Conservation (phyloP, 2,329 filamentous ascomycete species). For the Moelleriella libera region DNA sequence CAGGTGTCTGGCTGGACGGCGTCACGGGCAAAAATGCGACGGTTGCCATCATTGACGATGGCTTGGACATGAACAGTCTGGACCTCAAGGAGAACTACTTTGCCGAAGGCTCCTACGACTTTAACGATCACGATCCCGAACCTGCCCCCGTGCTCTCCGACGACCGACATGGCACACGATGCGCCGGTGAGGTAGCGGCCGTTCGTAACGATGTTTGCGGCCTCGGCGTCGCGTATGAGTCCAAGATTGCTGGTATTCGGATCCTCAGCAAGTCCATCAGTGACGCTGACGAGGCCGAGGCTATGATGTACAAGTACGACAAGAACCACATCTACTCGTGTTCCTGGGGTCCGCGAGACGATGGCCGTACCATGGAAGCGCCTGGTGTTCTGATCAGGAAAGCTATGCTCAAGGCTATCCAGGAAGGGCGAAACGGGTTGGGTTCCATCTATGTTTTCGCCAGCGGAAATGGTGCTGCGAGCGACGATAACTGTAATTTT, state of each 20-base stretch:
- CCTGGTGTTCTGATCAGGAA: slow-evolving; percentile 77
- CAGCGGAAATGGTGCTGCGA: slow-evolving; percentile 74
- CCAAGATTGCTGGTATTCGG: slow-evolving; percentile 78
- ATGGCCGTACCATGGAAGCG: slow-evolving; percentile 86
- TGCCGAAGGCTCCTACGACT: slow-evolving; percentile 84
- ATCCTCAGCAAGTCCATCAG: slow-evolving; percentile 85
- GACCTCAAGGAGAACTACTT: slow-evolving; percentile 93
- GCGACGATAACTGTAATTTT: slow-evolving; percentile 96
- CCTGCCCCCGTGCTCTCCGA: slow-evolving; percentile 73
- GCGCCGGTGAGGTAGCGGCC: slow-evolving; percentile 85
- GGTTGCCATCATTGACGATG: slow-evolving; percentile 91
- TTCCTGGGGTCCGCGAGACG: slow-evolving; percentile 94
- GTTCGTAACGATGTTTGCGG: slow-evolving; percentile 89
- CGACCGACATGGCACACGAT: slow-evolving; percentile 84
- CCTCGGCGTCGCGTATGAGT: slow-evolving; percentile 88
- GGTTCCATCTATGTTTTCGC: slow-evolving; percentile 96
- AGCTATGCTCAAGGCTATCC: slow-evolving; percentile 84
- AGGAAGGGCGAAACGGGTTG: slow-evolving; percentile 68
- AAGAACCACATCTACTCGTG: slow-evolving; percentile 96
- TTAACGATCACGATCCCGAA: slow-evolving; percentile 71
- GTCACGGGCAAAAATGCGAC: slow-evolving; percentile 82
- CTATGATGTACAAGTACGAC: slow-evolving; percentile 85
- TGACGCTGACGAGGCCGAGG: slow-evolving; percentile 81
- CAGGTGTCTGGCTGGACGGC: slow-evolving; percentile 77
- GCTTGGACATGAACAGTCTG: slow-evolving; percentile 86